These are phyloP conservation scores for Lecanicillium sp. DNA, from an alignment of 2,329 filamentous ascomycete genomes.

Conservation along the genomic window DNA sequence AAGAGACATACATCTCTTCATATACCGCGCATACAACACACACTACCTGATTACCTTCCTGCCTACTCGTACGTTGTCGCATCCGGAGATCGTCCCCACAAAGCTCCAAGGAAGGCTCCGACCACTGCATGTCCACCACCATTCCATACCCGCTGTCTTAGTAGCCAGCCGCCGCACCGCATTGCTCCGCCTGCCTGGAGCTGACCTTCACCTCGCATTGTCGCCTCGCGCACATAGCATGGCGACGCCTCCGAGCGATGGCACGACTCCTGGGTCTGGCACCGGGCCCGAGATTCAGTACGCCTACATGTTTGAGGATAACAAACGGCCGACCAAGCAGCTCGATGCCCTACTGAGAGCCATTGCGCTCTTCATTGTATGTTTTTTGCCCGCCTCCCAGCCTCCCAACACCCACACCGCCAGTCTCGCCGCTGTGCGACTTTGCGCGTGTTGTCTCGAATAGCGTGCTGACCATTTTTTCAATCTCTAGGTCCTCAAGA, in stretches of 20 bases:
- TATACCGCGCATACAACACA: no score
- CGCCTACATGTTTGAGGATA: constrained; percentile 57
- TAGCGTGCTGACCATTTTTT: not conserved
- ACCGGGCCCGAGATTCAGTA: constrained; percentile 31
- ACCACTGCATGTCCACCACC: not conserved
- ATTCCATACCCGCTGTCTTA: not conserved
- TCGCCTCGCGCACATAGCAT: constrained; percentile 11
- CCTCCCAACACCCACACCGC: constrained; percentile 5
- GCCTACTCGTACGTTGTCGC: no score
- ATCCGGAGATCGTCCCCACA: no score
- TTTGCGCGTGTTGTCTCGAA: no score
- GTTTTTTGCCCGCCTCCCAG: constrained; percentile 18
- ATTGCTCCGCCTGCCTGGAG: not conserved
- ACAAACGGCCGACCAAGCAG: constrained; percentile 59
- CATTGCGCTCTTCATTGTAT: constrained; percentile 63
- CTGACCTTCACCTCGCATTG: not conserved
- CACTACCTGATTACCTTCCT: no score
- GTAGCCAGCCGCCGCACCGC: constrained; percentile 5
- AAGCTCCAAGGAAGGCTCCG: no score
- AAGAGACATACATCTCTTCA: no score
- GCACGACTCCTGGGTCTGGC: constrained; percentile 6
- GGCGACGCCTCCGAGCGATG: constrained; percentile 16
- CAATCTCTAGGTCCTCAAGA: constrained; percentile 38
- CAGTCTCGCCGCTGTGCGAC: not conserved
- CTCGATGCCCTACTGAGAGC: constrained; percentile 61